phyloP scores from a whole-genome alignment of 106 monocot species.

The Allium fistulosum region DNA sequence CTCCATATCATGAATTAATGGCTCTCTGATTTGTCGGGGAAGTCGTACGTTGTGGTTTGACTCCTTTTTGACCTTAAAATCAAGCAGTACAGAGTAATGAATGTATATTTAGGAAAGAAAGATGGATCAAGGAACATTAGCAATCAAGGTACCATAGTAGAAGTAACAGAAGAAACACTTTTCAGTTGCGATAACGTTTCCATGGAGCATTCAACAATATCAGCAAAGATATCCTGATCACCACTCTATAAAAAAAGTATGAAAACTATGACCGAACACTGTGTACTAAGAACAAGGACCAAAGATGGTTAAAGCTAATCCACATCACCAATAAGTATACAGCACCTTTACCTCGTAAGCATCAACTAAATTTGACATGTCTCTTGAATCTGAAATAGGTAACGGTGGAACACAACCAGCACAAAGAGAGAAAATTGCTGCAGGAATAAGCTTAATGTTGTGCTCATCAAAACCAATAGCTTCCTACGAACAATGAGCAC shows the following conservation, averaged over 20 bases:
- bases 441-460: conserved; percentile 41
- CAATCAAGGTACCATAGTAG: conserved; percentile 24
- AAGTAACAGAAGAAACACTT: not conserved
- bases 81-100: not conserved
- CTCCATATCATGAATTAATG: conserved; percentile 50
- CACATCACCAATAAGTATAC: conserved; percentile 8
- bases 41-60: conserved; percentile 26
- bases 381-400: conserved; percentile 11
- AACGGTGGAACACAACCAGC: conserved; percentile 47
- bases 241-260: conserved; percentile 11
- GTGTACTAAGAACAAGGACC: not conserved
- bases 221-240: conserved; percentile 11
- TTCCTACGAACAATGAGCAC: conserved; percentile 34
- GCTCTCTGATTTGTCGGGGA: conserved; percentile 43
- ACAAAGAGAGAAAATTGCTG: conserved; percentile 61
- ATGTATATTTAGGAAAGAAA: not conserved
- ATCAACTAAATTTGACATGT: conserved; percentile 1
- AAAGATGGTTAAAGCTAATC: too few species aligned
- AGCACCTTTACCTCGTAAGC: conserved; percentile 14
- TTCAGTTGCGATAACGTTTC: conserved; percentile 51
- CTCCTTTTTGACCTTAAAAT: conserved; percentile 20
- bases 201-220: conserved; percentile 47
- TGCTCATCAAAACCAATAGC: conserved; percentile 36
- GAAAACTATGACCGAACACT: not conserved
- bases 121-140: not conserved